These are phyloP conservation scores for Lodderomyces pseudojiufengensis DNA, from an alignment of 1,139 yeast genomes.

Conservation along the genomic window DNA sequence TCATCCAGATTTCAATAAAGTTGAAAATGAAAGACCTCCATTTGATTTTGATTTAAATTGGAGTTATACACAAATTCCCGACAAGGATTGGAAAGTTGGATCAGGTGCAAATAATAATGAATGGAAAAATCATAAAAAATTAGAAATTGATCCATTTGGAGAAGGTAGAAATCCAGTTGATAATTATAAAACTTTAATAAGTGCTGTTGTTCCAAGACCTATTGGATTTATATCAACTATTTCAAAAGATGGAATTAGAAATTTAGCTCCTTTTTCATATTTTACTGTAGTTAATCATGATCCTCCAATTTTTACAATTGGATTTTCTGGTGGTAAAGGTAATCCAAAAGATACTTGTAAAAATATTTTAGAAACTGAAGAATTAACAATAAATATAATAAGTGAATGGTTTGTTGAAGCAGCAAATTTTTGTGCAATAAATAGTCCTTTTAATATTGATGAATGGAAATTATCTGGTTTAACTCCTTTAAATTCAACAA, in stretches of 20 bases:
- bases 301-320: slow-evolving; percentile 57
- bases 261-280: slow-evolving; percentile 60
- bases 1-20: slow-evolving; percentile 26
- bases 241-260: slow-evolving; percentile 38
- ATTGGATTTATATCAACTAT: slow-evolving; percentile 54
- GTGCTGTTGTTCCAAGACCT: slow-evolving; percentile 57
- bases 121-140: slow-evolving; percentile 41
- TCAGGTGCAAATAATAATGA: slow-evolving; percentile 46
- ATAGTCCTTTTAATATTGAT: slow-evolving; percentile 47
- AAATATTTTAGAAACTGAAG: slow-evolving; percentile 50
- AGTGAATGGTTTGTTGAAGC: slow-evolving; percentile 67
- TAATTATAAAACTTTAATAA: slow-evolving; percentile 49
- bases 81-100: slow-evolving; percentile 46
- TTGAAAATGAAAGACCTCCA: slow-evolving; percentile 23
- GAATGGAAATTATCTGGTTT: slow-evolving; percentile 58
- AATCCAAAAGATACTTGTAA: slow-evolving; percentile 46
- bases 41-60: slow-evolving; percentile 19
- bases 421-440: slow-evolving; percentile 48
- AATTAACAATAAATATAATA: slow-evolving; percentile 55
- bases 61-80: slow-evolving; percentile 22
- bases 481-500: slow-evolving; percentile 41
- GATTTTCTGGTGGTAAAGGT: slow-evolving; percentile 40
- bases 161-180: slow-evolving; percentile 37
- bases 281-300: slow-evolving; percentile 48
- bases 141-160: slow-evolving; percentile 48